Evolutionary conservation across 1,284 basidiomycete genomes (phyloP).

Genomic region (Puccinia brachypodii): DNA sequence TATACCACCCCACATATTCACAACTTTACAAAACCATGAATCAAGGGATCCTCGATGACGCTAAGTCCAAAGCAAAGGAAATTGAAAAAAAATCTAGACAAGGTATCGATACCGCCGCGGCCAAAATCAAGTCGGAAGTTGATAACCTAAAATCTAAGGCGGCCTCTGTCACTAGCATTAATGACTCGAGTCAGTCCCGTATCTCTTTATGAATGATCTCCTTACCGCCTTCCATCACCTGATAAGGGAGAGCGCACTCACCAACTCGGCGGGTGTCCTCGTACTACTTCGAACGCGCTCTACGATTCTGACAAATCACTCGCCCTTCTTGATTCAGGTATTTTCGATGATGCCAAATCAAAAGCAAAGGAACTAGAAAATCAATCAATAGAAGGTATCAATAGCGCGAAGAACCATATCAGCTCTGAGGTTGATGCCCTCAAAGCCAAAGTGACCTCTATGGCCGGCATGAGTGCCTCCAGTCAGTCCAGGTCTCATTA

Average conservation of each 20-base stretch:
- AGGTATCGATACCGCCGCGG: slow-evolving; percentile 52
- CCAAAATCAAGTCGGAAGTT: slow-evolving; percentile 50
- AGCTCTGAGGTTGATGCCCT: slow-evolving; percentile 49
- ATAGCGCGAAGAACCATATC: slow-evolving; percentile 52
- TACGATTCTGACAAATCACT: too few relatives aligned
- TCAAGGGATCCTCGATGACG: slow-evolving; percentile 50
- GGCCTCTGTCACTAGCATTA: slow-evolving; percentile 48
- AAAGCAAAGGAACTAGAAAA: slow-evolving; percentile 51
- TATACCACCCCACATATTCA: too few relatives aligned
- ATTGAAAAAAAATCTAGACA: slow-evolving; percentile 50
- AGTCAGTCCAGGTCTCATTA: too few relatives aligned
- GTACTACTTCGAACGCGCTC: too few relatives aligned
- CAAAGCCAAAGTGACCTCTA: slow-evolving; percentile 49
- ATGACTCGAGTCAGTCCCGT: slow-evolving; percentile 49
- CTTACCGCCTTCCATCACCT: too few relatives aligned
- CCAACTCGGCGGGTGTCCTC: too few relatives aligned
- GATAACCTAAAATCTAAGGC: slow-evolving; percentile 25
- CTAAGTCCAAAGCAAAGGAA: slow-evolving; percentile 50
- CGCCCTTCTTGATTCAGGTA: too few relatives aligned
- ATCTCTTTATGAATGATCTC: too few relatives aligned
- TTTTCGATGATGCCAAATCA: slow-evolving; percentile 51
- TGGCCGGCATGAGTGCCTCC: slow-evolving; percentile 49
- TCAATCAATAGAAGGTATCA: slow-evolving; percentile 51
- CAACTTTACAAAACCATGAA: too few relatives aligned
- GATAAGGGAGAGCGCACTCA: too few relatives aligned